Percentiles rank a stretch among this genome's conserved stretches.
Evolutionary conservation across 2,329 filamentous ascomycete genomes (phyloP).

Genomic region (Plenodomus biglobosus): DNA sequence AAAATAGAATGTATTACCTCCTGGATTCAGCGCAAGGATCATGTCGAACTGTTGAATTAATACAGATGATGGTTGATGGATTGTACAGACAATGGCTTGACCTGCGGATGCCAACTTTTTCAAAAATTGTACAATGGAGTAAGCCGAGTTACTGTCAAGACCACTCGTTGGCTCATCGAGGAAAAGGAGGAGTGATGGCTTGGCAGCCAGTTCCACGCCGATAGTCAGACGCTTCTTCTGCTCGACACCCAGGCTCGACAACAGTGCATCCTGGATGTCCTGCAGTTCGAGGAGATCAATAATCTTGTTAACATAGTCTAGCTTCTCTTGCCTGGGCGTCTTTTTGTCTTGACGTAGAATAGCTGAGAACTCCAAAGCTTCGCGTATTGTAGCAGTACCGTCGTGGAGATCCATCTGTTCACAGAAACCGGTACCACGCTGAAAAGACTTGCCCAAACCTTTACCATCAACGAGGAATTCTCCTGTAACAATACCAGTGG

Average conservation of each 20-base stretch:
- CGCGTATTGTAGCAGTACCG: conserved; percentile 65
- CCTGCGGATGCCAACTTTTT: conserved; percentile 67
- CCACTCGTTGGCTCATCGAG: conserved; percentile 72
- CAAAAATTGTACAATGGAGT: conserved; percentile 67
- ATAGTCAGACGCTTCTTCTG: conserved; percentile 73
- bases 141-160: conserved; percentile 69
- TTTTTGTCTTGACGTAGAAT: conserved; percentile 62
- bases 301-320: conserved; percentile 67
- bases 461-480: conserved; percentile 72
- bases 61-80: conserved; percentile 70
- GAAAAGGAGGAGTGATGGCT: conserved; percentile 68
- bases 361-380: conserved; percentile 70
- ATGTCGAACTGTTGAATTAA: conserved; percentile 74
- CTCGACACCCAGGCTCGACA: conserved; percentile 66
- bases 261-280: conserved; percentile 67
- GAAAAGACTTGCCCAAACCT: conserved; percentile 60
- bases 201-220: conserved; percentile 64
- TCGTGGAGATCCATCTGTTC: conserved; percentile 74
- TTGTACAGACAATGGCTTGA: conserved; percentile 73
- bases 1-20: conserved; percentile 73
- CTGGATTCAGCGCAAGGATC: conserved; percentile 68
- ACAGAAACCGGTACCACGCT: conserved; percentile 70
- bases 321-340: conserved; percentile 61
- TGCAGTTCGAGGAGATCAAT: conserved; percentile 66
- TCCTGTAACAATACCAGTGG: conserved; percentile 63